phyloP scores from a whole-genome alignment of 73 alveolate genomes.

The Stentor roeselii region DNA sequence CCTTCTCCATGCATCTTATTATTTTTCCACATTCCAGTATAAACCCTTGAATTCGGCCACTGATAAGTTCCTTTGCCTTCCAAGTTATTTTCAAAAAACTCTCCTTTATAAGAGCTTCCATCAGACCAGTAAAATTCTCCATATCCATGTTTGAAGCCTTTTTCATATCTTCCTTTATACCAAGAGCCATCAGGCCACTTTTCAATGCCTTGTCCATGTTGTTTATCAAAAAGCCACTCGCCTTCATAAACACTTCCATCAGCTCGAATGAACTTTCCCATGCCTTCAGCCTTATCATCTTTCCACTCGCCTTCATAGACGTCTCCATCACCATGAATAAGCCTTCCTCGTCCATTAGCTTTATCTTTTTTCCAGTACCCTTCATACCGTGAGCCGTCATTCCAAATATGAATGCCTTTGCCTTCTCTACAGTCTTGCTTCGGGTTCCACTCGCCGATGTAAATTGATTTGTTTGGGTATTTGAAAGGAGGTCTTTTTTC shows the following conservation, averaged over 20 bases:
- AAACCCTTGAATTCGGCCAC: constrained; percentile 41
- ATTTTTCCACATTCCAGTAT: constrained; percentile 53
- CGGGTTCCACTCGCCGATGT: constrained; percentile 51
- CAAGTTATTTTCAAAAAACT: constrained; percentile 22
- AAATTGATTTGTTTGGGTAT: constrained; percentile 42
- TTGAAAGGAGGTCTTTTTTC: constrained; percentile 19
- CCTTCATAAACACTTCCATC: constrained; percentile 80
- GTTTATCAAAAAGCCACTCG: constrained; percentile 67
- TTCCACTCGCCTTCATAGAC: constrained; percentile 62
- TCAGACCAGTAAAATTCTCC: constrained; percentile 63
- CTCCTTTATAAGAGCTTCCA: constrained; percentile 56
- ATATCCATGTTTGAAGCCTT: constrained; percentile 59
- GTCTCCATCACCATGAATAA: constrained; percentile 66
- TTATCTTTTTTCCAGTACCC: constrained; percentile 71
- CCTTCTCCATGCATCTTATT: constrained; percentile 50
- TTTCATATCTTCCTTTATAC: constrained; percentile 66
- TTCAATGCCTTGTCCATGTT: constrained; percentile 77
- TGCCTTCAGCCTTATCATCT: constrained; percentile 57
- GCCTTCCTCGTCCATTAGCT: constrained; percentile 80
- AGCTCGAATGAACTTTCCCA: constrained; percentile 46
- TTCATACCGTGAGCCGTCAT: constrained; percentile 67
- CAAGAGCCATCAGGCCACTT: constrained; percentile 80
- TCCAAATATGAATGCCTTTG: constrained; percentile 61
- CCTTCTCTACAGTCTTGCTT: constrained; percentile 55
- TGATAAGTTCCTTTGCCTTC: constrained; percentile 47